Evolutionary conservation across 306 rosid species (phyloP), one percentile per base, ranked within the genome.

Genomic region (Cucumis melo): DNA sequence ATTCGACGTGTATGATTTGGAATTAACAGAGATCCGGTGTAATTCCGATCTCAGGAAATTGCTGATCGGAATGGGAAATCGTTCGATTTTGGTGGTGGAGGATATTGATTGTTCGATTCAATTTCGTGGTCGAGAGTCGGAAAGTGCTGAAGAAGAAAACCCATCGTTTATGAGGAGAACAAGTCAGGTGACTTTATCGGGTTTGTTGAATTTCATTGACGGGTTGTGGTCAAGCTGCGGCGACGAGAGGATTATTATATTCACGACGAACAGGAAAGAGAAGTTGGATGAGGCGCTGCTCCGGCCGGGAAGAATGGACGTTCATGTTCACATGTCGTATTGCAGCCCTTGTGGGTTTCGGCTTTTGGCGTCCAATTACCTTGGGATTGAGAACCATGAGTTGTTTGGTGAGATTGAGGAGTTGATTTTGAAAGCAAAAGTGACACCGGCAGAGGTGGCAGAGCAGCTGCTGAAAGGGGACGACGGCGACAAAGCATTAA

Each of bases 1-100:
- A 9, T 92, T 92, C 11, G 88, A 90, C 73, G 44, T 92, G 1
- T 92, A 92, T 59, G 97, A 92, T 67, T 80, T 90, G 88, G 96
- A 92, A 77, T 85, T 90, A 6, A 80, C 90, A 5, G 85, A 79
- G 46, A 23, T 89, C 24, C n/a, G 6, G 11, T 10, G 1, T 61
- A 84, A 90, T 71, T 78, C 85, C 0, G 85, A 85, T 7, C 90
- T 92, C 1, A 82, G 92, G 57, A 82, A 82, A 21, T 3, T 89
- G 63, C 84, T 91, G 9, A 79, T 91, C 6, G 73, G 79, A 0
- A 87, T 85, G 84, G 83, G 89, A 0, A 92, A 88, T 36, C 76
- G 92, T 76, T 92, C 98, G 8, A 86, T 92, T 27, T 78, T 92
- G 65, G 96, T 91, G 2, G 84, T 92, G n/a, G 98, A 92, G 82